phyloP scores from a whole-genome alignment of 305 asterid genomes.

The Solanum aculeatissimum region DNA sequence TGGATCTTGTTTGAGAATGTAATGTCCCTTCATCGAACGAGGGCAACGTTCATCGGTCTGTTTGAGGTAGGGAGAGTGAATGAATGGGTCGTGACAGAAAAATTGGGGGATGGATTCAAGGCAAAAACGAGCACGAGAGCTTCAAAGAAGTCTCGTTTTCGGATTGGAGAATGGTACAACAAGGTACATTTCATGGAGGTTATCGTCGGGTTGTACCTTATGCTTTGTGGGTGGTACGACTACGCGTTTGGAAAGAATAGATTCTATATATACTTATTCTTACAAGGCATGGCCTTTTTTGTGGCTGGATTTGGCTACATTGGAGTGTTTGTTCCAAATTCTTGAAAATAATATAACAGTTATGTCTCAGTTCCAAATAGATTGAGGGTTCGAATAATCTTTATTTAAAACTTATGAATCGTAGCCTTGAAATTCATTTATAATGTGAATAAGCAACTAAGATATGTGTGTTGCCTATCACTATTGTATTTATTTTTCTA shows the following conservation, averaged over 20 bases:
- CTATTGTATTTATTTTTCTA: background rate
- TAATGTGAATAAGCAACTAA: background rate
- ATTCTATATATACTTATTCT: conserved; percentile 67
- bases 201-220: conserved; percentile 21
- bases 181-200: conserved; percentile 13
- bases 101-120: conserved; percentile 10
- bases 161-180: conserved; percentile 9
- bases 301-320: conserved; percentile 66
- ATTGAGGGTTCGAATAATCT: background rate
- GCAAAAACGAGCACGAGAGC: background rate
- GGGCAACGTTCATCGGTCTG: conserved; percentile 12
- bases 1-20: conserved; percentile 15
- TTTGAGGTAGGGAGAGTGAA: conserved; percentile 6
- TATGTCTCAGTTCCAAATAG: background rate
- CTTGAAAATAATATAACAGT: background rate
- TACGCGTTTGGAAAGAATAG: conserved; percentile 51
- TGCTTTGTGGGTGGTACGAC: conserved; percentile 70
- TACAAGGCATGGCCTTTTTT: conserved; percentile 53
- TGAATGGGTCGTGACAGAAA: conserved; percentile 12
- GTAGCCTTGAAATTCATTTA: background rate
- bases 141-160: background rate
- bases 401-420: background rate
- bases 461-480: background rate
- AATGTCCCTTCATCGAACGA: conserved; percentile 14
- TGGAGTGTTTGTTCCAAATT: conserved; percentile 50